Evolutionary conservation across 805 yeast genomes (phyloP).

Genomic region (Kregervanrija fluxuum): DNA sequence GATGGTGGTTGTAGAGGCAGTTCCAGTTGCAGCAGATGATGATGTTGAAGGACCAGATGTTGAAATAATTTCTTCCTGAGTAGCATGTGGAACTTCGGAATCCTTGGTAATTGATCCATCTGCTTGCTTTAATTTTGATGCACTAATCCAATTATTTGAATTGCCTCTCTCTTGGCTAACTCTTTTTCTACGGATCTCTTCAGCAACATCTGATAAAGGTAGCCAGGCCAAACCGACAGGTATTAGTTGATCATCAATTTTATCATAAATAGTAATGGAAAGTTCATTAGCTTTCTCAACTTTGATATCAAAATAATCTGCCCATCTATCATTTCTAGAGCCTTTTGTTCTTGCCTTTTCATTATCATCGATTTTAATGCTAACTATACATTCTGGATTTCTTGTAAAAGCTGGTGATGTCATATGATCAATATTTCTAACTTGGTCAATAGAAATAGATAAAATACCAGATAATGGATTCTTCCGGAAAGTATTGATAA

Average conservation of each 20-base stretch:
- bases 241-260: slow-evolving; percentile 51
- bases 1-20: background rate
- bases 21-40: background rate
- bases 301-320: slow-evolving; percentile 71
- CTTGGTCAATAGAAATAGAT: slow-evolving; percentile 62
- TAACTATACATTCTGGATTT: slow-evolving; percentile 71
- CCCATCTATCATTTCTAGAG: slow-evolving; percentile 73
- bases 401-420: slow-evolving; percentile 74
- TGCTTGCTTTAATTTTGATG: slow-evolving; percentile 41
- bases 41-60: background rate
- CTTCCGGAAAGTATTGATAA: slow-evolving; percentile 65
- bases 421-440: slow-evolving; percentile 88
- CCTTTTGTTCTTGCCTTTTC: slow-evolving; percentile 70
- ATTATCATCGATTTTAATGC: slow-evolving; percentile 83
- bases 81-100: no score
- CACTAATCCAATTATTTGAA: slow-evolving; percentile 80
- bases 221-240: slow-evolving; percentile 96
- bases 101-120: no score
- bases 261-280: slow-evolving; percentile 83
- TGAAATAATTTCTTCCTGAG: background rate
- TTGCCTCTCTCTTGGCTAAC: slow-evolving; percentile 64
- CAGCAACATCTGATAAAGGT: slow-evolving; percentile 83
- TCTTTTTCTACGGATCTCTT: slow-evolving; percentile 86
- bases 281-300: slow-evolving; percentile 91
- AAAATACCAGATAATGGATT: slow-evolving; percentile 80